Evolutionary conservation across 805 yeast genomes (phyloP).

Genomic region (Ogataea methylovora): DNA sequence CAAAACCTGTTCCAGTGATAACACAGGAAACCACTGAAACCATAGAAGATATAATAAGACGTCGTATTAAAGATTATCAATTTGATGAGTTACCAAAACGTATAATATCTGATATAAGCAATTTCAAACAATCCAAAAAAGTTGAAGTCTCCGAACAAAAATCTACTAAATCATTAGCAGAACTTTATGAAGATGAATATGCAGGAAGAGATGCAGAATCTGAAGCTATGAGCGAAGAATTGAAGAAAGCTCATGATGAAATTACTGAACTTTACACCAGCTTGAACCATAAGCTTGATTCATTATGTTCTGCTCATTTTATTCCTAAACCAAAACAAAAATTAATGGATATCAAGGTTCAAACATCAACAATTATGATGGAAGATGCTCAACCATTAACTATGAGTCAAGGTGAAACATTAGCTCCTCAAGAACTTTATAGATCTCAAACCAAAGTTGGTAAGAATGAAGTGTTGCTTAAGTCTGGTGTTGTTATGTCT

Average conservation of each 20-base stretch:
- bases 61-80: constrained; percentile 65
- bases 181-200: constrained; percentile 83
- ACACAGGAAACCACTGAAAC: constrained; percentile 83
- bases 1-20: constrained; percentile 93
- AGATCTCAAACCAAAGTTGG: constrained; percentile 35
- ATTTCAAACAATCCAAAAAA: constrained; percentile 43
- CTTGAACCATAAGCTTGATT: constrained; percentile 69
- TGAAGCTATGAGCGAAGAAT: constrained; percentile 47
- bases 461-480: constrained; percentile 57
- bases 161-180: constrained; percentile 83
- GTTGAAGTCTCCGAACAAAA: constrained; percentile 77
- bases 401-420: constrained; percentile 58
- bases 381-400: constrained; percentile 95
- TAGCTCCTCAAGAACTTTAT: constrained; percentile 95
- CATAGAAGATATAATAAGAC: constrained; percentile 80
- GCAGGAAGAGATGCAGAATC: constrained; percentile 29
- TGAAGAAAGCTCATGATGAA: constrained; percentile 71
- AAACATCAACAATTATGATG: constrained; percentile 77
- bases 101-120: constrained; percentile 56
- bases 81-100: constrained; percentile 84
- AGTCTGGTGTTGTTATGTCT: constrained; percentile 73
- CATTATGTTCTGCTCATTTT: constrained; percentile 90
- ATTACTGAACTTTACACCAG: constrained; percentile 56
- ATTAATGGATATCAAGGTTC: constrained; percentile 71
- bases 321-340: constrained; percentile 86